phyloP scores from a whole-genome alignment of 2,329 filamentous ascomycete genomes.

The Claviceps maximensis region DNA sequence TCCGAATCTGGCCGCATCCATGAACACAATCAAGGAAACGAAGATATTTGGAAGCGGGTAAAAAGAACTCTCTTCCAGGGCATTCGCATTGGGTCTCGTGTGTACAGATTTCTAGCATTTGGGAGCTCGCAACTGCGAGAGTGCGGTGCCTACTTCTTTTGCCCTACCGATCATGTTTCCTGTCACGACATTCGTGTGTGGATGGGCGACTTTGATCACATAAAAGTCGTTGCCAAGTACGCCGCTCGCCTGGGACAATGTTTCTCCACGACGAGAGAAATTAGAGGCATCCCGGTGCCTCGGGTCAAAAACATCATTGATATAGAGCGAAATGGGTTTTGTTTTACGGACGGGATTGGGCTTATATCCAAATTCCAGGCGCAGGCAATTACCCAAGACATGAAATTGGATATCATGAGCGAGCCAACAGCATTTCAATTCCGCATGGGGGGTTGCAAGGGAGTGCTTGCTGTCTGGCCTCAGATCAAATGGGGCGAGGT shows the following conservation, averaged over 20 bases:
- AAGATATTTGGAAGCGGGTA: slow-evolving; percentile 63
- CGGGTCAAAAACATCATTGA: slow-evolving; percentile 52
- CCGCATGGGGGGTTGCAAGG: slow-evolving; percentile 84
- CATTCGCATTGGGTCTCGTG: slow-evolving; percentile 67
- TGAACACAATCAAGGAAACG: slow-evolving; percentile 39
- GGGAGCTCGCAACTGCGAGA: slow-evolving; percentile 93
- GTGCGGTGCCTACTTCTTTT: slow-evolving; percentile 87
- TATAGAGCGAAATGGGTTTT: slow-evolving; percentile 52
- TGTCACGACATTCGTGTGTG: slow-evolving; percentile 67
- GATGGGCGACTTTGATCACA: slow-evolving; percentile 79
- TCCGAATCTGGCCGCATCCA: slow-evolving; percentile 44
- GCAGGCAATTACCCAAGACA: slow-evolving; percentile 56
- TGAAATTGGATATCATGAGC: slow-evolving; percentile 43
- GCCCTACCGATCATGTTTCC: slow-evolving; percentile 50
- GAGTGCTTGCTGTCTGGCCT: slow-evolving; percentile 66
- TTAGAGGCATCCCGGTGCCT: slow-evolving; percentile 49
- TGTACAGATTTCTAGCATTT: slow-evolving; percentile 83
- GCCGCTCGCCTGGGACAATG: slow-evolving; percentile 85
- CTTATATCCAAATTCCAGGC: slow-evolving; percentile 76
- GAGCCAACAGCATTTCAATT: slow-evolving; percentile 82
- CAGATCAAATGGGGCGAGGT: slow-evolving; percentile 54
- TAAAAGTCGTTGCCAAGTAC: slow-evolving; percentile 76
- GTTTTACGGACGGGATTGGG: slow-evolving; percentile 85
- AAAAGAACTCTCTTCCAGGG: slow-evolving; percentile 61
- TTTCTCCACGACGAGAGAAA: slow-evolving; percentile 80